A percentile compares a stretch with the other conserved stretches of the same genome.
phyloP scores from a whole-genome alignment of 2,329 filamentous ascomycete species.

The Escovopsis sp. region DNA sequence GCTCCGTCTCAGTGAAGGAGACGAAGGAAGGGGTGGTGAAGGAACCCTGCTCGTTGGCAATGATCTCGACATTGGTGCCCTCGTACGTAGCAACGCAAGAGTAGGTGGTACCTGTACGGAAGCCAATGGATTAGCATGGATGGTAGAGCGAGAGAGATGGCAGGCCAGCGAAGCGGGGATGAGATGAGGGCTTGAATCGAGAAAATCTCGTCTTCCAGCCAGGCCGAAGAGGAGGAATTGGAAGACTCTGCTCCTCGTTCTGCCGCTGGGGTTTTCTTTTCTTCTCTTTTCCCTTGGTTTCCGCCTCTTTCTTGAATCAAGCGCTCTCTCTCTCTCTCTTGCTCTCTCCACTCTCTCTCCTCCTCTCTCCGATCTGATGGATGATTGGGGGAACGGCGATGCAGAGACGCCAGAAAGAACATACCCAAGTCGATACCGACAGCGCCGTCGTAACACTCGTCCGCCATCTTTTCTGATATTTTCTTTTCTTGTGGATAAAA shows the following conservation, averaged over 20 bases:
- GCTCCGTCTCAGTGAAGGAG: constrained; percentile 96
- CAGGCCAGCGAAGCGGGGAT: background rate
- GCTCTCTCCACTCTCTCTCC: background rate
- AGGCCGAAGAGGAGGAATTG: background rate
- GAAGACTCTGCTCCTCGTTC: background rate
- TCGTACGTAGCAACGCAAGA: constrained; percentile 99
- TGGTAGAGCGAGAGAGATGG: background rate
- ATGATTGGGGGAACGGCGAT: constrained; percentile 1
- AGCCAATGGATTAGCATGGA: constrained; percentile 1
- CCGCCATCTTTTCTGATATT: constrained; percentile 55
- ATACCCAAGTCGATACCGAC: constrained; percentile 99
- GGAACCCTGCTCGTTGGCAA: constrained; percentile 99
- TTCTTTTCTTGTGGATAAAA: no score
- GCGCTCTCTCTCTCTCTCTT: no score
- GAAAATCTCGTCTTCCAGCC: no score
- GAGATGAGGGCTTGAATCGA: background rate
- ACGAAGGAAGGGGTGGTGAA: constrained; percentile 99
- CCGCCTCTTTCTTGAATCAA: no score
- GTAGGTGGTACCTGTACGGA: constrained; percentile 78
- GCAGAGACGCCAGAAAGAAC: constrained; percentile 17
- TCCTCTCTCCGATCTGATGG: background rate
- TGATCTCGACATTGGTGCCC: constrained; percentile 99
- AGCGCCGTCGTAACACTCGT: constrained; percentile 99
- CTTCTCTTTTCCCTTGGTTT: background rate
- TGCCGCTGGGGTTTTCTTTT: background rate